Evolutionary conservation across 2,329 filamentous ascomycete genomes (phyloP), one percentile per base, ranked within the genome.

Genomic region (Lecanicillium sp.): DNA sequence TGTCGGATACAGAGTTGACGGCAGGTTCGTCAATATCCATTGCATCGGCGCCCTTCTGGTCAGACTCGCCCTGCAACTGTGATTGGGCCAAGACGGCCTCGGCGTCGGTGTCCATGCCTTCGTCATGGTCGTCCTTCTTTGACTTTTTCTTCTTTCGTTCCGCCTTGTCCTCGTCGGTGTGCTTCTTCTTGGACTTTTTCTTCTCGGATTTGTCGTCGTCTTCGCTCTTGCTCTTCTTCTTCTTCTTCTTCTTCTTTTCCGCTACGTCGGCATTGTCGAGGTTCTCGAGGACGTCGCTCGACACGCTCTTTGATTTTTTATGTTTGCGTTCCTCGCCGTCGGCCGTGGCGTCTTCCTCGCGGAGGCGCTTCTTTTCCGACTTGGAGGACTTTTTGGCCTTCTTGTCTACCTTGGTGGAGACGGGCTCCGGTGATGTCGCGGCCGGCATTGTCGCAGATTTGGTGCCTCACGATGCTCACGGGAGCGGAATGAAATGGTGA

Each of bases 301-400:
- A 68, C 59, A 68, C 68, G 67, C 65, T 72, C 60, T 73, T 75
- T 5, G 72, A 71, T 51, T 72, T 73, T 55, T 77, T 76, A 56
- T 72, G 66, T 60, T 71, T 73, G 57, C 69, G 69, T 17, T 40
- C 20, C 51, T 74, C 71, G 29, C 61, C 58, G 39, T 67, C 64
- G 33, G 62, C 64, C 7, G 54, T 49, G 17, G 55, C 57, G 32
- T 74, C 70, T 21, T 73, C 70, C 41, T 74, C 71, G 36, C 71
- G 61, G 6, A 63, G 58, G 36, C 71, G 67, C 62, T 74, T 74
- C 62, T 72, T 73, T 38, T 71, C 59, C 9, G 60, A 60, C 49
- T 62, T 64, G 14, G 55, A 52, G 33, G 56, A 56, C 49, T 60
- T 62, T 17, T 66, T 70, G 43, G 58, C 57, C 52, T 69, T 69